Evolutionary conservation across 108 stramenopile genomes (phyloP), one percentile per base, ranked within the genome.

Genomic region (Skeletonema tropicum): DNA sequence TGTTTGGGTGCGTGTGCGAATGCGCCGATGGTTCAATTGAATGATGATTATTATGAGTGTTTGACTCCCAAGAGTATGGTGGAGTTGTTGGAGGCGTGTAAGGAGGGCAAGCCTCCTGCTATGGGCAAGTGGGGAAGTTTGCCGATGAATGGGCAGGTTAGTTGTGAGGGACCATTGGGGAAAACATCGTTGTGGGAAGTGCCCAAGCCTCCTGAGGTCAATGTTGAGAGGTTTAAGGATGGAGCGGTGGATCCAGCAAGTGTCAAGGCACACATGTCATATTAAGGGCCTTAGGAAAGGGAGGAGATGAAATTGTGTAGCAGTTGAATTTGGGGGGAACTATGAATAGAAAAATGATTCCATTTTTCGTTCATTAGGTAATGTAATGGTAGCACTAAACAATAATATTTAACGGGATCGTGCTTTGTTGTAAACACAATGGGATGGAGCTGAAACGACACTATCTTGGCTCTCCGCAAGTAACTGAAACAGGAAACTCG

Each of bases 1-100:
- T 99, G 99, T 82, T 85, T 99, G 38, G 99, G 99, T n/a, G 96
- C 98, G 6, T 99, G 99, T 83, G 98, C 98, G 46, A 99, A 99
- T 86, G 99, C 99, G 14, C 99, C 99, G 73, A 99, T 99, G 99
- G 83, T 99, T 23, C 99, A 99, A 87, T 83, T 99, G 66, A 97
- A 98, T 72, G 97, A 98, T 86, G 97, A 99, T 87, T 97, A 97
- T 88, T 99, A 97, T 76, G 98, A 99, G 75, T 98, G 98, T 84
- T 89, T 99, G 84, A 99, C 97, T 57, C 96, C 97, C 25, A 86
- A 97, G 64, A 97, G 97, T 17, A 97, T 89, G 55, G 84, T 95
- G 66, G 96, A 96, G 48, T 84, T 99, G 14, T 79, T 99, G 74
- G 96, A 98, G 65, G 89, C 94, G 10, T 99, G 98, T 87, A 97